phyloP scores from a whole-genome alignment of 192 early-diverging fungal species.

The Borealophlyctis nickersoniae region DNA sequence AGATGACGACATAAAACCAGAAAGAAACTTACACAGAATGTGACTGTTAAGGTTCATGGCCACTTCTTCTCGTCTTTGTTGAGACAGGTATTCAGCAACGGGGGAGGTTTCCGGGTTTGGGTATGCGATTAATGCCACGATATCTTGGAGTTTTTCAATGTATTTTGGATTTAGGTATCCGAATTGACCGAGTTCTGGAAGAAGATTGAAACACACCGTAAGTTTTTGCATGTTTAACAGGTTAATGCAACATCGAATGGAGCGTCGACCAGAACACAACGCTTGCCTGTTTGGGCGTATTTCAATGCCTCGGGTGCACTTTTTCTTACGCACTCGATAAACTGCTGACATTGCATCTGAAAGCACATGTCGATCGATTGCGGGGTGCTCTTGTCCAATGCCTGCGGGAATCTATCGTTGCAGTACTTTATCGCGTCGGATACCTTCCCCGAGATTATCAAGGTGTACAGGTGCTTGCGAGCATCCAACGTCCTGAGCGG shows the following conservation, averaged over 20 bases:
- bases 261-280: not conserved
- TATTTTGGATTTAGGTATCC: slow-evolving; percentile 31
- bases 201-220: no score
- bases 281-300: slow-evolving; percentile 55
- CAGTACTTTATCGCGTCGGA: slow-evolving; percentile 44
- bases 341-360: slow-evolving; percentile 61
- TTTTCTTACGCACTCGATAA: slow-evolving; percentile 56
- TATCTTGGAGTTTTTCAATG: slow-evolving; percentile 39
- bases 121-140: slow-evolving; percentile 62
- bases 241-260: not conserved
- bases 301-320: slow-evolving; percentile 48
- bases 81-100: slow-evolving; percentile 45
- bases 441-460: slow-evolving; percentile 33
- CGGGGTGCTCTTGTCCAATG: slow-evolving; percentile 31
- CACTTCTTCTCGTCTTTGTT: slow-evolving; percentile 53
- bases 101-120: slow-evolving; percentile 56
- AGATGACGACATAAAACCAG: not conserved
- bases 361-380: slow-evolving; percentile 52
- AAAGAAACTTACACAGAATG: slow-evolving; percentile 50
- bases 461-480: slow-evolving; percentile 33
- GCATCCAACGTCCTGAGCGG: slow-evolving; percentile 26
- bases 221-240: no score
- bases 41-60: slow-evolving; percentile 61
- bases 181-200: slow-evolving; percentile 44
- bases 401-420: slow-evolving; percentile 41